Evolutionary conservation across 2,329 filamentous ascomycete species (phyloP).

Genomic region (Corinectria fuckeliana): DNA sequence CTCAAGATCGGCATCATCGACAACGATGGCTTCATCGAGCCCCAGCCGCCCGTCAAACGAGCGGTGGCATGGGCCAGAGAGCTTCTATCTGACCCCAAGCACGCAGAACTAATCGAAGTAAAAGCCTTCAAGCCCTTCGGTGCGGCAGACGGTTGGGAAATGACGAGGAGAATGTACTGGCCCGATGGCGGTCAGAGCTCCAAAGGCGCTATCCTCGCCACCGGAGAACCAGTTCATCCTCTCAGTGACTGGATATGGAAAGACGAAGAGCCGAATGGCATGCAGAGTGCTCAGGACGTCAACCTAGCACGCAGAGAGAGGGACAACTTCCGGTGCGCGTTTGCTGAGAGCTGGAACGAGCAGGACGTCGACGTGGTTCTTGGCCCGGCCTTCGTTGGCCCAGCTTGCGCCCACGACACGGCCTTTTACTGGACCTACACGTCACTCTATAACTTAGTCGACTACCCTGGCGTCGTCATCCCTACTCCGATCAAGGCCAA

Average conservation of each 20-base stretch:
- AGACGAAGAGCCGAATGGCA: slow-evolving; percentile 35
- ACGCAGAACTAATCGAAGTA: slow-evolving; percentile 36
- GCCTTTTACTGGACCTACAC: slow-evolving; percentile 47
- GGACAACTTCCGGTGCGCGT: slow-evolving; percentile 42
- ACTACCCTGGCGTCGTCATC: slow-evolving; percentile 43
- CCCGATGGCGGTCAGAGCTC: slow-evolving; percentile 49
- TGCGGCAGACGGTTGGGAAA: slow-evolving; percentile 37
- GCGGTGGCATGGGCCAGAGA: slow-evolving; percentile 45
- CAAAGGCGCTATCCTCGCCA: slow-evolving; percentile 40
- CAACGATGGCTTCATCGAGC: slow-evolving; percentile 46
- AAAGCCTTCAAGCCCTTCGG: slow-evolving; percentile 45
- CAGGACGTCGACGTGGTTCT: slow-evolving; percentile 48
- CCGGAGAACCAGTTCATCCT: slow-evolving; percentile 52
- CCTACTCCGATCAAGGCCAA: slow-evolving; percentile 38
- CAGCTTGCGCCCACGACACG: slow-evolving; percentile 46
- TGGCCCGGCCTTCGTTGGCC: slow-evolving; percentile 45
- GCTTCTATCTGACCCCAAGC: slow-evolving; percentile 25
- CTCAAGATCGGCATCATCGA: slow-evolving; percentile 52
- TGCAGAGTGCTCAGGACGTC: slow-evolving; percentile 27
- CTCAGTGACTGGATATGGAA: slow-evolving; percentile 50
- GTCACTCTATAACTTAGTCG: slow-evolving; percentile 46
- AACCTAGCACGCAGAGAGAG: slow-evolving; percentile 26
- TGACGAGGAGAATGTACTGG: slow-evolving; percentile 52
- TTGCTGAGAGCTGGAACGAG: slow-evolving; percentile 43
- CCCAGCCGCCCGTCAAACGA: slow-evolving; percentile 48